Percentiles rank a stretch among this genome's conserved stretches.
These are phyloP conservation scores for Elongisporangium senticosum DNA, from an alignment of 352 stramenopile genomes.

Conservation along the genomic window DNA sequence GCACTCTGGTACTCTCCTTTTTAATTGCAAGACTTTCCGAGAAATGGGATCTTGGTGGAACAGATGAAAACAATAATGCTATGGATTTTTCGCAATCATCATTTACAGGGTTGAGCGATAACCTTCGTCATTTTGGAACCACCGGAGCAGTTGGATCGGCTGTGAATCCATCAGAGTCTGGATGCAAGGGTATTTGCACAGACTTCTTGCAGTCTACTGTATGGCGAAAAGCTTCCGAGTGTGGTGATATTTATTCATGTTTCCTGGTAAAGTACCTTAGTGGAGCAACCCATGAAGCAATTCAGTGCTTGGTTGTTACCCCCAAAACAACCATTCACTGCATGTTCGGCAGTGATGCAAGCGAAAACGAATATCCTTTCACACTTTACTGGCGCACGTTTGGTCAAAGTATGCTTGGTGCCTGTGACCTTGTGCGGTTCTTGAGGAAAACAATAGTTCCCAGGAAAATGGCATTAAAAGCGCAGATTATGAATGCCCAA, in stretches of 20 bases:
- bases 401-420: conserved; percentile 60
- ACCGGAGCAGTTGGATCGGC: neutral
- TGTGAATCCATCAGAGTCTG: conserved; percentile 6
- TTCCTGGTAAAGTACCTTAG: conserved; percentile 71
- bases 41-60: conserved; percentile 58
- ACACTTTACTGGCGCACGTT: conserved; percentile 73
- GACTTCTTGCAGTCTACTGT: conserved; percentile 64
- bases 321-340: conserved; percentile 51
- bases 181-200: conserved; percentile 33
- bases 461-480: conserved; percentile 42
- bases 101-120: conserved; percentile 53
- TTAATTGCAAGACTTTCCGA: conserved; percentile 72
- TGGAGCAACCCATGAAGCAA: conserved; percentile 32
- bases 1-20: conserved; percentile 71
- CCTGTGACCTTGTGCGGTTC: conserved; percentile 60
- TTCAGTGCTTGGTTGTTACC: conserved; percentile 46
- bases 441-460: conserved; percentile 41
- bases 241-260: conserved; percentile 68
- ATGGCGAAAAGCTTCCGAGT: conserved; percentile 33
- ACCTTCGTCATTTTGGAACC: conserved; percentile 21
- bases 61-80: conserved; percentile 12
- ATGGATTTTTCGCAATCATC: conserved; percentile 33
- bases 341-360: conserved; percentile 30
- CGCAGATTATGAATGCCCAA: conserved; percentile 52
- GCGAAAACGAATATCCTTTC: conserved; percentile 7